A percentile compares a stretch with the other conserved stretches of the same genome.
These are phyloP conservation scores for Debaryomyces nepalensis DNA, from an alignment of 1,139 yeast genomes.

Conservation along the genomic window DNA sequence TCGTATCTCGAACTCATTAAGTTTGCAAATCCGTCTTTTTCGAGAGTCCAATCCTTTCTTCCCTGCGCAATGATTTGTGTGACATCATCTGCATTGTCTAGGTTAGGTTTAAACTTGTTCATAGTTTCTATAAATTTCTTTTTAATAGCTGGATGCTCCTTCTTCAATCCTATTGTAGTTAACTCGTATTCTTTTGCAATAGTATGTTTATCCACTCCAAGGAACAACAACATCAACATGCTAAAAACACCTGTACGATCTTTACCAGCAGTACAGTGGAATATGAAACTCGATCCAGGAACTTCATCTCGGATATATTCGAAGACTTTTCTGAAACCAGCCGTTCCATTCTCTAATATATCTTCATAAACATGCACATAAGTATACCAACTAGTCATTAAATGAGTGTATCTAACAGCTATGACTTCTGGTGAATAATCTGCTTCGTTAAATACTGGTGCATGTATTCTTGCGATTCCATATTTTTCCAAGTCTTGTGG, in stretches of 20 bases:
- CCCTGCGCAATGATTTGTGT: slow-evolving; percentile 38
- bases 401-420: slow-evolving; percentile 58
- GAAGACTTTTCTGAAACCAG: slow-evolving; percentile 53
- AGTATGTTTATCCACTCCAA: slow-evolving; percentile 68
- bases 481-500: slow-evolving; percentile 38
- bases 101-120: slow-evolving; percentile 32
- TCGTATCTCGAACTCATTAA: slow-evolving; percentile 71
- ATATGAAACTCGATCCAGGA: slow-evolving; percentile 48
- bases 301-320: slow-evolving; percentile 55
- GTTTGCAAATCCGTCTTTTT: slow-evolving; percentile 56
- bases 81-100: slow-evolving; percentile 33
- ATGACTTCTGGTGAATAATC: slow-evolving; percentile 71
- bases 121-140: slow-evolving; percentile 38
- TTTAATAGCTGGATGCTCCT: slow-evolving; percentile 48
- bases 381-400: slow-evolving; percentile 66
- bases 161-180: slow-evolving; percentile 66
- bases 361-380: slow-evolving; percentile 67
- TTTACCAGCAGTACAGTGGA: slow-evolving; percentile 87
- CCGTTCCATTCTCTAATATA: slow-evolving; percentile 54
- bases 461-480: slow-evolving; percentile 56
- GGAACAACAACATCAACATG: slow-evolving; percentile 64
- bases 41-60: slow-evolving; percentile 44
- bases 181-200: slow-evolving; percentile 71
- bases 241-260: slow-evolving; percentile 81
- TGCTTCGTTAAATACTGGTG: slow-evolving; percentile 61